Percentiles rank a stretch among this genome's conserved stretches.
These are phyloP conservation scores for Artemisia tridentata DNA, from an alignment of 129 eudicot genomes.

Conservation along the genomic window DNA sequence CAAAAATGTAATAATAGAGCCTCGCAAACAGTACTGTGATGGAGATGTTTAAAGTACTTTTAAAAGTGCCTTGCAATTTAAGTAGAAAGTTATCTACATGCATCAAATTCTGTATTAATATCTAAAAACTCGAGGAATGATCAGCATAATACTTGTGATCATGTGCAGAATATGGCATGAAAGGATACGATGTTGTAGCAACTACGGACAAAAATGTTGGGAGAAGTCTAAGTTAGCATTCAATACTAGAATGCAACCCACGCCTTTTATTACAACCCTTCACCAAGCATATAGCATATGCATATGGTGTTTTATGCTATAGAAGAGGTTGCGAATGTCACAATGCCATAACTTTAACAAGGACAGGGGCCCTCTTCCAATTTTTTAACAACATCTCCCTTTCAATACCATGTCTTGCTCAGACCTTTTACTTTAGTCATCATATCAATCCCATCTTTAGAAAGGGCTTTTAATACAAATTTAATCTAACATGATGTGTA, in stretches of 20 bases:
- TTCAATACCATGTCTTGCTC: constrained; percentile 55
- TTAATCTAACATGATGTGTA: not conserved
- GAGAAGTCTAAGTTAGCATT: constrained; percentile 85
- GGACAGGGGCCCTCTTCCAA: constrained; percentile 93
- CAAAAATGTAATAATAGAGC: no score
- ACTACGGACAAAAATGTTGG: constrained; percentile 38
- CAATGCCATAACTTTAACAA: constrained; percentile 61
- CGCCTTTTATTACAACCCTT: constrained; percentile 85
- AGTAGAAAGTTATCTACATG: no score
- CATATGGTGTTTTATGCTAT: constrained; percentile 42
- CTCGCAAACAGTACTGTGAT: no score
- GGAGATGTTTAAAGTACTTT: no score
- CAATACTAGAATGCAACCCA: constrained; percentile 95
- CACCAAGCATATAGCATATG: constrained; percentile 39
- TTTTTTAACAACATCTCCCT: constrained; percentile 20
- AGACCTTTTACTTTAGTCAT: constrained; percentile 92
- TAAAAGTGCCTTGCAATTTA: no score
- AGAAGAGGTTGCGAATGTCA: constrained; percentile 96
- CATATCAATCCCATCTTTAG: constrained; percentile 56
- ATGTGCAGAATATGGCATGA: constrained; percentile 44
- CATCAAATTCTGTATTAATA: not conserved
- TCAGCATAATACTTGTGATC: constrained; percentile 66
- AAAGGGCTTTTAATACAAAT: not conserved
- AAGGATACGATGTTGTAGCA: constrained; percentile 27
- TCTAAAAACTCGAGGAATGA: constrained; percentile 32